A percentile compares a stretch with the other conserved stretches of the same genome.
phyloP scores from a whole-genome alignment of 1,284 basidiomycete genomes.

The Takashimella tepidaria region DNA sequence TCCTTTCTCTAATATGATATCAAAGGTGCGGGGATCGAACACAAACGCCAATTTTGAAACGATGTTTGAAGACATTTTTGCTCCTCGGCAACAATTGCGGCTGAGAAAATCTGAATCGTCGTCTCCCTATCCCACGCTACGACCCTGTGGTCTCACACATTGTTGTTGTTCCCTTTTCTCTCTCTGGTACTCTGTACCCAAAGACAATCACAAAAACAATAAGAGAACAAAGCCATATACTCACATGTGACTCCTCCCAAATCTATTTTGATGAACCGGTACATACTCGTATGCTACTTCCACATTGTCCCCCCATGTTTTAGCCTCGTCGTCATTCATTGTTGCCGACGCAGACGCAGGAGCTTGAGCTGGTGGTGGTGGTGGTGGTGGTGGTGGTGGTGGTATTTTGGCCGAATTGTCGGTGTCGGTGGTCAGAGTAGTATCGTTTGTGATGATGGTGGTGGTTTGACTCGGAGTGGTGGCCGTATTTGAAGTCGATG shows the following conservation, averaged over 20 bases:
- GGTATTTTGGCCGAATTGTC: too few species aligned
- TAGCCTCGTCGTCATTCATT: background rate
- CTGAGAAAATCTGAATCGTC: too few species aligned
- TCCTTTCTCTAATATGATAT: too few species aligned
- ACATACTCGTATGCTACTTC: slow-evolving; percentile 46
- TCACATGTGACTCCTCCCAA: slow-evolving; percentile 27
- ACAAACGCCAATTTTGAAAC: too few species aligned
- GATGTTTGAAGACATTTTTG: too few species aligned
- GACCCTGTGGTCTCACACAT: too few species aligned
- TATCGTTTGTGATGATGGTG: background rate
- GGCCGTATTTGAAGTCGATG: background rate
- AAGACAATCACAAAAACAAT: background rate
- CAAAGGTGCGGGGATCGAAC: too few species aligned
- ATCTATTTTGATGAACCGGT: slow-evolving; percentile 29
- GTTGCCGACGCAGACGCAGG: background rate
- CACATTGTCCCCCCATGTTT: slow-evolving; percentile 23
- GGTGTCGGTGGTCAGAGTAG: background rate
- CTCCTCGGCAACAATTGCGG: too few species aligned
- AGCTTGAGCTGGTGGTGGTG: background rate
- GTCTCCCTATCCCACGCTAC: too few species aligned
- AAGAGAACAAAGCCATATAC: slow-evolving; percentile 7
- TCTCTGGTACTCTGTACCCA: background rate
- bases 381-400: too few species aligned
- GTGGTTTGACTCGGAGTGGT: background rate
- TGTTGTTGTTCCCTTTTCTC: background rate